Conservation (phyloP, 2,329 filamentous ascomycete genomes). For the Aotearoamyces nothofagi region DNA sequence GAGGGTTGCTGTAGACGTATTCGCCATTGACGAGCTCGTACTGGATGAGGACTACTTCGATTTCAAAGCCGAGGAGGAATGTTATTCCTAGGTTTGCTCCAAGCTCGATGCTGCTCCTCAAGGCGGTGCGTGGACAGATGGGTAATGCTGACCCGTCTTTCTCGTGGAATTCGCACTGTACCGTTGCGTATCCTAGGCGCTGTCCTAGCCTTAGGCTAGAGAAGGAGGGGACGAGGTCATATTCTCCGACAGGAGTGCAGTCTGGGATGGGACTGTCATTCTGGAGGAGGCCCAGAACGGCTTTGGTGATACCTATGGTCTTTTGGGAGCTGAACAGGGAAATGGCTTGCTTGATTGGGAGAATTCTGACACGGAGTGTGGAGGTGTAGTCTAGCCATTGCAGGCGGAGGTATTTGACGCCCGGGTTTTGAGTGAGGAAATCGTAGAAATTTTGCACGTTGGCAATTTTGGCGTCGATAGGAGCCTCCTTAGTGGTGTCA, state of each 20-base stretch:
- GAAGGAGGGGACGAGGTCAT: slow-evolving; percentile 51
- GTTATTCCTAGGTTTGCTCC: slow-evolving; percentile 36
- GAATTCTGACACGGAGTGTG: slow-evolving; percentile 46
- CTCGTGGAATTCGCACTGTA: slow-evolving; percentile 51
- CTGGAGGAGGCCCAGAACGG: slow-evolving; percentile 50
- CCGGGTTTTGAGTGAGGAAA: slow-evolving; percentile 33
- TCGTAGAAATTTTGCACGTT: slow-evolving; percentile 13
- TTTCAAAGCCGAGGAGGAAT: slow-evolving; percentile 64
- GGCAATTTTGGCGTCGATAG: slow-evolving; percentile 9
- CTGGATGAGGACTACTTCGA: slow-evolving; percentile 59
- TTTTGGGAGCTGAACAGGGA: slow-evolving; percentile 26
- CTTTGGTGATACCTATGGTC: slow-evolving; percentile 45
- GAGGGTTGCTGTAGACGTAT: slow-evolving; percentile 23
- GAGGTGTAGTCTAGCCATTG: slow-evolving; percentile 72
- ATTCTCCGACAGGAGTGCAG: slow-evolving; percentile 45
- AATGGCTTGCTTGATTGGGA: slow-evolving; percentile 45
- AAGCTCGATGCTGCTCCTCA: slow-evolving; percentile 36
- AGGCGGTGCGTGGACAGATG: slow-evolving; percentile 50
- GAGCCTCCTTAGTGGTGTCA: slow-evolving; percentile 9
- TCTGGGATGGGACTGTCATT: slow-evolving; percentile 42
- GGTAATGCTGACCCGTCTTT: slow-evolving; percentile 31
- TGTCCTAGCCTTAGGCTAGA: slow-evolving; percentile 43
- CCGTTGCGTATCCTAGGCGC: slow-evolving; percentile 43
- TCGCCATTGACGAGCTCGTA: slow-evolving; percentile 16
- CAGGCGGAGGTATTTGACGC: slow-evolving; percentile 52